Evolutionary conservation across 371 early-diverging fungal species (phyloP), one percentile per base, ranked within the genome.

Genomic region (Apophysomyces trapeziformis): DNA sequence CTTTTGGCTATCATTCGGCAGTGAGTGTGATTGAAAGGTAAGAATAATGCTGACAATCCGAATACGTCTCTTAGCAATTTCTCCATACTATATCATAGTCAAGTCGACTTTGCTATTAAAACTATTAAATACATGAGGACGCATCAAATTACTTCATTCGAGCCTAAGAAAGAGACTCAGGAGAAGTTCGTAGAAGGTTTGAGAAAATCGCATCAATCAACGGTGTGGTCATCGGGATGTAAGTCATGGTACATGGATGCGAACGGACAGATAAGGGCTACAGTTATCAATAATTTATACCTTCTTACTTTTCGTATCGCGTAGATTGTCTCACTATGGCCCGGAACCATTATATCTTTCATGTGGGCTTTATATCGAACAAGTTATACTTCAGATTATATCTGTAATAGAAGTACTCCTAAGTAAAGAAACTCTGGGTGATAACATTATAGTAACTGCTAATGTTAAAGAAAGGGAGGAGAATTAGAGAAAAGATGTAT

Each of bases 21-120:
- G 58, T 82, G 3, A 63, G 63, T 14, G 76, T 75, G 68, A 68
- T 72, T 57, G 85, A 75, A 61, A 43, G 58, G 75, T 75, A 75
- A 61, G 60, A 16, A 1, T 4, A n/a, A n/a, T 6, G n/a, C 32
- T 26, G 13, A 5, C 13, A 26, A 26, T 26, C 2, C 2, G 32
- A 26, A 26, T 2, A 21, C 26, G 11, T 58, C 16, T 54, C 60
- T 35, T 18, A 58, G 18, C 4, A 21, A 35, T n/a, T 11, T 13
- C 39, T 8, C 6, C 7, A 38, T 11, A 13, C 16, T 65, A 14
- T 32, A 21, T 39, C 1, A 26, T 57, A 75, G 76, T 36, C 76
- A 75, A 70, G 64, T 72, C 3, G 58, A 69, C 14, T 65, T 58
- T 63, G 66, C 73, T 8, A 57, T 75, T 37, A 56, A 64, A 11